Conservation (phyloP, 2,329 filamentous ascomycete species). For the Ophiosphaerella herpotricha region DNA sequence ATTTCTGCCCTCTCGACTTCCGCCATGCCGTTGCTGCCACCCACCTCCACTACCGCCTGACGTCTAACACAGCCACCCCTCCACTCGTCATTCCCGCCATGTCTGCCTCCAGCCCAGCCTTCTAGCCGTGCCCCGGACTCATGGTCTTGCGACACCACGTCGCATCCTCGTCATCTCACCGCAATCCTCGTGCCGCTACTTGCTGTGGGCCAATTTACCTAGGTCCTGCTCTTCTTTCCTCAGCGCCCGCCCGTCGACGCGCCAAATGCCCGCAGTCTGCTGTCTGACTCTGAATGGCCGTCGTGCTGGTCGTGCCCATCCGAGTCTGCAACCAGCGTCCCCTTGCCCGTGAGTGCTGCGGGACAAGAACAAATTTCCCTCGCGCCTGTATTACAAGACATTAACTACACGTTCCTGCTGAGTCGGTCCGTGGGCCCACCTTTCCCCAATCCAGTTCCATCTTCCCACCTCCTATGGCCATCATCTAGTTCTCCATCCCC, state of each 20-base stretch:
- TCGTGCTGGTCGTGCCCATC: constrained; percentile 32
- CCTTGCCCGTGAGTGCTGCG: constrained; percentile 25
- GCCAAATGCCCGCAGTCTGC: constrained; percentile 36
- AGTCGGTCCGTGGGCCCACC: constrained; percentile 30
- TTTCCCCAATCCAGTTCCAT: constrained; percentile 26
- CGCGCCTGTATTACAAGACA: constrained; percentile 24
- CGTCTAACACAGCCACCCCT: constrained; percentile 5
- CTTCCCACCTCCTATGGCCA: constrained; percentile 34
- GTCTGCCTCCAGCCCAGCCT: constrained; percentile 18
- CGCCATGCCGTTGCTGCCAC: constrained; percentile 5
- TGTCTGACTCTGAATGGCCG: constrained; percentile 33
- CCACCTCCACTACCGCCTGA: not conserved
- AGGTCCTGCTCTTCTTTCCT: constrained; percentile 4
- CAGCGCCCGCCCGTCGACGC: constrained; percentile 17
- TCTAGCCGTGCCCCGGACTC: constrained; percentile 1
- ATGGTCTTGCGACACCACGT: constrained; percentile 1
- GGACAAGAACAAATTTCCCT: constrained; percentile 12
- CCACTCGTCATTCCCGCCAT: constrained; percentile 17
- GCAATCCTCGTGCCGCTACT: constrained; percentile 11
- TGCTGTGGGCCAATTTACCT: too few species aligned
- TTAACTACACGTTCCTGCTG: constrained; percentile 27
- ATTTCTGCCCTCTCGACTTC: constrained; percentile 16
- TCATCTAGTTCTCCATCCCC: constrained; percentile 28
- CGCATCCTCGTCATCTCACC: constrained; percentile 9
- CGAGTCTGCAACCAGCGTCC: constrained; percentile 16